These are phyloP conservation scores for Saccharum spontaneum DNA, from an alignment of 176 grass and related monocot species.

Conservation along the genomic window DNA sequence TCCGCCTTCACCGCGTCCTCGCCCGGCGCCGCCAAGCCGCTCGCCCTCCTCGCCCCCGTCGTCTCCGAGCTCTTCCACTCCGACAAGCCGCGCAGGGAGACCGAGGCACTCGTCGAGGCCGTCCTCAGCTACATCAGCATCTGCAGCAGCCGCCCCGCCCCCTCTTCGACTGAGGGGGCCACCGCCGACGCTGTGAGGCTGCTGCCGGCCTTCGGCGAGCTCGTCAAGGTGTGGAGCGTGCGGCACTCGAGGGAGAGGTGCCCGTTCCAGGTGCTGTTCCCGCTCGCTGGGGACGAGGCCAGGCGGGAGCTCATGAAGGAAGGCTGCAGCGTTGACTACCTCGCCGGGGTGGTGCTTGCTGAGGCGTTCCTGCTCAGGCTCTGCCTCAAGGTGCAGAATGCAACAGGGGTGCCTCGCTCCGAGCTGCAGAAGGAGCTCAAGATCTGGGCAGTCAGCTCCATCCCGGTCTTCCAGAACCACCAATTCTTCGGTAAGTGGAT, in stretches of 20 bases:
- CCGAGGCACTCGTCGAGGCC: conserved; percentile 65
- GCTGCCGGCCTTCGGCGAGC: conserved; percentile 71
- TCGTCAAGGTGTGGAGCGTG: conserved; percentile 88
- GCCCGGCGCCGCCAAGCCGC: conserved; percentile 52
- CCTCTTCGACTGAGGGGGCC: background rate
- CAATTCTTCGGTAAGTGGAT: conserved; percentile 73
- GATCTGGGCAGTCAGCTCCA: conserved; percentile 90
- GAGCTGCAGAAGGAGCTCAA: conserved; percentile 84
- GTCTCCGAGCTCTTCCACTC: conserved; percentile 87
- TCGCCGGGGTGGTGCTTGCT: conserved; percentile 69
- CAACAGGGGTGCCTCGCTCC: conserved; percentile 20
- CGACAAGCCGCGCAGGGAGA: conserved; percentile 62
- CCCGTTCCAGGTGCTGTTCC: conserved; percentile 72
- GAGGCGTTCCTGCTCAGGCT: conserved; percentile 92
- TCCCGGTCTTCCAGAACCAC: conserved; percentile 72
- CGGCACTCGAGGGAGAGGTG: conserved; percentile 50
- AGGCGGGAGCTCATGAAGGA: conserved; percentile 64
- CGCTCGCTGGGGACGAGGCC: conserved; percentile 67
- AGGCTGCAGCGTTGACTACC: conserved; percentile 64
- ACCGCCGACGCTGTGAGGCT: conserved; percentile 27
- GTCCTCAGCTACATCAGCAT: conserved; percentile 86
- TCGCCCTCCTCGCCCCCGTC: conserved; percentile 79
- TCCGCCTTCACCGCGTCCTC: conserved; percentile 65
- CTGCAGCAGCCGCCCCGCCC: conserved; percentile 54
- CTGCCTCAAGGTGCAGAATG: conserved; percentile 76